Percentiles rank a stretch among this genome's conserved stretches.
phyloP scores from a whole-genome alignment of 345 rosid species.

The Aurinia saxatilis region DNA sequence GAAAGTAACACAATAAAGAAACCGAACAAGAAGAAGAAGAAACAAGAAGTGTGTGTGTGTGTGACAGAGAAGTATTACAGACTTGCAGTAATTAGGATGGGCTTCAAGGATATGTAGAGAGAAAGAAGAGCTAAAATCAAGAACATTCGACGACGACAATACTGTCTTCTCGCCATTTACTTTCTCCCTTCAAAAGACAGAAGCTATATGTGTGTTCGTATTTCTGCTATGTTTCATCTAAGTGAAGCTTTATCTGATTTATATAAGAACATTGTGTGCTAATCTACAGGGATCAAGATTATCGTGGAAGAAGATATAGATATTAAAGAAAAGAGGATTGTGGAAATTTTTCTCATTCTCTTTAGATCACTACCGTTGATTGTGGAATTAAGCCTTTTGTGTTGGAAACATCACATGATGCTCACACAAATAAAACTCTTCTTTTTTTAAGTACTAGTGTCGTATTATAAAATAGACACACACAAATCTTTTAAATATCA shows the following conservation, averaged over 20 bases:
- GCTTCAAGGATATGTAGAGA: conserved; percentile 1
- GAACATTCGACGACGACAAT: background rate
- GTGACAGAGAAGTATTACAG: conserved; percentile 10
- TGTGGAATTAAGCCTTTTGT: conserved; percentile 25
- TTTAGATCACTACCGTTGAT: conserved; percentile 29
- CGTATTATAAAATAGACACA: background rate
- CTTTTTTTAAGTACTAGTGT: conserved; percentile 11
- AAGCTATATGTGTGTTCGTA: background rate
- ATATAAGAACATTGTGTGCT: background rate
- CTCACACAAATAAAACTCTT: conserved; percentile 3
- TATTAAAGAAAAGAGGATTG: conserved; percentile 8
- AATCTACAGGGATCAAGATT: background rate
- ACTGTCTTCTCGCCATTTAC: conserved; percentile 22
- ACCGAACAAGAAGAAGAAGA: background rate
- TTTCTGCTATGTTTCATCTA: conserved; percentile 5
- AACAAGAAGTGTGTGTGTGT: background rate
- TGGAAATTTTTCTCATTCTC: background rate
- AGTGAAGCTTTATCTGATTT: background rate
- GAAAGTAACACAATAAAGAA: background rate
- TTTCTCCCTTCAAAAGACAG: background rate
- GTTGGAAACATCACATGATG: conserved; percentile 29
- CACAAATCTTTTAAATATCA: background rate
- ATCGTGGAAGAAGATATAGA: conserved; percentile 23
- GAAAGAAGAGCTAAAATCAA: conserved; percentile 7
- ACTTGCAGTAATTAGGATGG: conserved; percentile 15